Base-by-base conservation (phyloP, 192 early-diverging fungal genomes). In the Haplosporangium gracile region DNA sequence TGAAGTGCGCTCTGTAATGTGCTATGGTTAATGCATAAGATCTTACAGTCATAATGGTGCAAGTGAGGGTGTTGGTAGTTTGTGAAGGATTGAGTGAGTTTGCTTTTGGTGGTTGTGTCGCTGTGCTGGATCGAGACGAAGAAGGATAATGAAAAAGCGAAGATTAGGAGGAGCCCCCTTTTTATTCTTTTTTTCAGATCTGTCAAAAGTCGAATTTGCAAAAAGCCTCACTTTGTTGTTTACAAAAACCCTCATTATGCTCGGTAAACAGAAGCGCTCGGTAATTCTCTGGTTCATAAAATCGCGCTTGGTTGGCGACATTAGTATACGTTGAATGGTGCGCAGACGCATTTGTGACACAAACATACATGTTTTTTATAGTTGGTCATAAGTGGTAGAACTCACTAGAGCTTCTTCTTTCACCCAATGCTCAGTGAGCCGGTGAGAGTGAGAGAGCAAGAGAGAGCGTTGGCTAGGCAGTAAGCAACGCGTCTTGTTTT, bases 41-140 rank as follows among this genome's bases (percentile, higher is more conserved):
- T 11, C 53, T 79, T 49, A 79, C 78, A 57, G 78, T 73, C 49
- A 75, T 75, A n/a, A 20, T 75, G 60, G 29, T 13, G 74, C 60
- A 24, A 3, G 13, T 4, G 16, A 24, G 6, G 24, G 38, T 5
- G 72, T 74, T 18, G 29, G 51, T 43, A 55, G 49, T 6, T 55
- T 55, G 49, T 20, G 53, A 22, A 3, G 4, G 51, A 22, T 16
- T 34, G 72, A 34, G 45, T 57, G 24, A 39, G 18, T 32, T 32
- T 8, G n/a, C 2, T 40, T 43, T 24, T 47, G 26, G 6, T 40
- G 32, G 0, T 39, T 40, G 69, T 51, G 16, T 51, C 18, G 39
- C 22, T 40, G 4, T n/a, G 20, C 29, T 51, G 45, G 34, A 22
- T 4, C 7, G 72, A 74, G 45, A 8, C 6, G 45, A 49, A 32